A percentile compares a stretch with the other conserved stretches of the same genome.
phyloP scores from a whole-genome alignment of 2,329 filamentous ascomycete genomes.

The Fusarium robinianum region DNA sequence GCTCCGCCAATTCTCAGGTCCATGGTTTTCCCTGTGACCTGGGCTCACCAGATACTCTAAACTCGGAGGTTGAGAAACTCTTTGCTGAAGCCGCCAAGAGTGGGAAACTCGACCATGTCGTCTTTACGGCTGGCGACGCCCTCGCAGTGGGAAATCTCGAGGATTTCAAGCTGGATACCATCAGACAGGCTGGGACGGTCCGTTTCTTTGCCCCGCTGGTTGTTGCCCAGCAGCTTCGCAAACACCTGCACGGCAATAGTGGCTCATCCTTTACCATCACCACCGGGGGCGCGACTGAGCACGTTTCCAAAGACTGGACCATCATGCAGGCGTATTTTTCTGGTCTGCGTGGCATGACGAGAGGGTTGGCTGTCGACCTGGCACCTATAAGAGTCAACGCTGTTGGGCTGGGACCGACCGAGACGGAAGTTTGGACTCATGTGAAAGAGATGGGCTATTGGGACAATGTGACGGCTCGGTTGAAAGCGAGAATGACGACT shows the following conservation, averaged over 20 bases:
- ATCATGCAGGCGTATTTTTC: constrained; percentile 22
- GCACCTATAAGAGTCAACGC: constrained; percentile 26
- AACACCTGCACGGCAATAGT: constrained; percentile 18
- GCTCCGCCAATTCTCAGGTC: constrained; percentile 20
- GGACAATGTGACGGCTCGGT: constrained; percentile 17
- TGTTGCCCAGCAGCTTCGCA: constrained; percentile 25
- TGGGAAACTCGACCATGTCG: constrained; percentile 26
- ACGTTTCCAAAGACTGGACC: constrained; percentile 22
- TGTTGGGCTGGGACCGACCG: constrained; percentile 21
- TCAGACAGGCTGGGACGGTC: constrained; percentile 24
- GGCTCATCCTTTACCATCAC: constrained; percentile 27
- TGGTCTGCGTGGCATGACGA: constrained; percentile 21
- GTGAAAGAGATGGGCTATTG: constrained; percentile 24
- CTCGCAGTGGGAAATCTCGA: constrained; percentile 20
- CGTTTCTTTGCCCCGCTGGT: constrained; percentile 27
- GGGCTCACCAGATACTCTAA: constrained; percentile 15
- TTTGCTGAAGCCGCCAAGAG: constrained; percentile 20
- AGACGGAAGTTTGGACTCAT: constrained; percentile 25
- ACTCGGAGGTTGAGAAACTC: constrained; percentile 16
- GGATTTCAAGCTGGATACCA: constrained; percentile 13
- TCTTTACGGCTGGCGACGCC: constrained; percentile 27
- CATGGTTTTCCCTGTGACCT: constrained; percentile 25
- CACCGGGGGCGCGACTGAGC: constrained; percentile 18
- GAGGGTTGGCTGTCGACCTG: constrained; percentile 26
- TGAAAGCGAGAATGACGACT: constrained; percentile 23